These are phyloP conservation scores for Paramyrothecium roridum DNA, from an alignment of 2,329 filamentous ascomycete species.

Conservation along the genomic window DNA sequence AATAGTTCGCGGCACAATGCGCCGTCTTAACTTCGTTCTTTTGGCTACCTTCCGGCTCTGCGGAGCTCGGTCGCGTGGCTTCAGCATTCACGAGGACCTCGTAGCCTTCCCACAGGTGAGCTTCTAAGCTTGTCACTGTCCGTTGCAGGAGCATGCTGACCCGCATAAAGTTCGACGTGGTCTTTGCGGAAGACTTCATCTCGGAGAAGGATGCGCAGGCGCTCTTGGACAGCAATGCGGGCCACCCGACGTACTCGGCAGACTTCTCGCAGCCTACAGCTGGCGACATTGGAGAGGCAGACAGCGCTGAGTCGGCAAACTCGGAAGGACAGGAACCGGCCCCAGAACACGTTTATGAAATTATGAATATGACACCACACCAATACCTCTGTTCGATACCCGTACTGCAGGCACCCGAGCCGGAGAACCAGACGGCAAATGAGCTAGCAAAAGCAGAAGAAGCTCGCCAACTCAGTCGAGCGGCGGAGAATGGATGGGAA, in stretches of 20 bases:
- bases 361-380: conserved; percentile 67
- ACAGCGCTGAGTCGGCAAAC: not conserved
- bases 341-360: conserved; percentile 58
- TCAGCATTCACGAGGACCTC: conserved; percentile 86
- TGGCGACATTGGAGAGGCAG: conserved; percentile 24
- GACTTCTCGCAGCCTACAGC: conserved; percentile 37
- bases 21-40: conserved; percentile 42
- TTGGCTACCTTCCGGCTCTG: conserved; percentile 42
- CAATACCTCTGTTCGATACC: conserved; percentile 86
- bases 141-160: not conserved
- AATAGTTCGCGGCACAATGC: conserved; percentile 39
- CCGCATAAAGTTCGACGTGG: conserved; percentile 68
- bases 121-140: conserved; percentile 2
- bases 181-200: conserved; percentile 71
- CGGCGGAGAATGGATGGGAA: conserved; percentile 75
- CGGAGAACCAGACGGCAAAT: conserved; percentile 63
- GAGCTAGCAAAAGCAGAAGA: conserved; percentile 70
- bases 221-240: conserved; percentile 44
- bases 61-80: conserved; percentile 51
- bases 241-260: conserved; percentile 35
- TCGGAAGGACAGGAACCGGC: conserved; percentile 6
- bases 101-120: conserved; percentile 81
- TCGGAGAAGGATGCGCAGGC: conserved; percentile 66
- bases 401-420: conserved; percentile 53
- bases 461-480: conserved; percentile 74